These are phyloP conservation scores for Ophiocordyceps camponoti-floridani DNA, from an alignment of 2,329 filamentous ascomycete species.

Conservation along the genomic window DNA sequence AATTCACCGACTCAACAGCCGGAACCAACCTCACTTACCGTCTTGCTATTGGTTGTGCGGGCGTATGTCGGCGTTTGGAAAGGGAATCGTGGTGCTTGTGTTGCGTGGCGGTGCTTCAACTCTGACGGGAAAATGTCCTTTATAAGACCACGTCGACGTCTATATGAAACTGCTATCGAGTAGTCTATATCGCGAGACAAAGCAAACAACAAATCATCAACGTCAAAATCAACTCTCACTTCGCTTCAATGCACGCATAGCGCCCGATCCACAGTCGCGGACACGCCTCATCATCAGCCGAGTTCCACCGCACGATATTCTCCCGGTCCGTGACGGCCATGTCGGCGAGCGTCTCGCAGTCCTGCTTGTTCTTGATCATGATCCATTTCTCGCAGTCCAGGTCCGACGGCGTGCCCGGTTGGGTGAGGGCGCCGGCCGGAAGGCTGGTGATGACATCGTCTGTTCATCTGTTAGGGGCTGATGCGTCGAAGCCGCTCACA, in stretches of 20 bases:
- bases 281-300: background rate
- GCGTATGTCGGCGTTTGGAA: background rate
- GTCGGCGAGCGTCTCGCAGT: background rate
- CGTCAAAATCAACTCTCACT: background rate
- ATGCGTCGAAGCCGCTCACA: too few relatives aligned
- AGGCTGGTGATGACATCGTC: background rate
- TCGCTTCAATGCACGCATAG: background rate
- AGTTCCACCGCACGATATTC: background rate
- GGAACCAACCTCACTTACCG: background rate
- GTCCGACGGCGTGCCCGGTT: background rate
- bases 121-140: background rate
- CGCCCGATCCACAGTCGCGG: background rate
- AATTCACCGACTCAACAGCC: background rate
- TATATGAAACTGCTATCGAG: background rate
- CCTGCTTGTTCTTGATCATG: background rate
- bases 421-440: background rate
- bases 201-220: background rate
- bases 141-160: background rate
- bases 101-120: background rate
- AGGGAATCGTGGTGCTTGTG: background rate
- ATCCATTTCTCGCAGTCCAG: background rate
- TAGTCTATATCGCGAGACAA: background rate
- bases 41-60: background rate
- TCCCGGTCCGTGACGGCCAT: background rate
- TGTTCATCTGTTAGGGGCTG: background rate